phyloP scores from a whole-genome alignment of 2,329 filamentous ascomycete genomes.

The Hymenoscyphus linearis region DNA sequence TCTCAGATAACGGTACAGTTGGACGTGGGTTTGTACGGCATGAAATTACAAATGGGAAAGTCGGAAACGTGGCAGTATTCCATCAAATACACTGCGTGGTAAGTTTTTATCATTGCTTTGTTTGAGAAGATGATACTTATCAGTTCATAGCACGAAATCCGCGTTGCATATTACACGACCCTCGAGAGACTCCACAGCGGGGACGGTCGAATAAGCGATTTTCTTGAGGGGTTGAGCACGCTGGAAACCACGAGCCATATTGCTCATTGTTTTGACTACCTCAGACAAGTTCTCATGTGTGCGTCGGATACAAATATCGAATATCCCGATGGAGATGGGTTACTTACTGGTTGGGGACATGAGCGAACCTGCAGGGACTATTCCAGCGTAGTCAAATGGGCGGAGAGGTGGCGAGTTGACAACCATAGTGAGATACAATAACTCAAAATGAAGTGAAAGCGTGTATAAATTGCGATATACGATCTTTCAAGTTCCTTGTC shows the following conservation, averaged over 20 bases:
- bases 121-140: background rate
- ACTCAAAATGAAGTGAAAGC: background rate
- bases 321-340: background rate
- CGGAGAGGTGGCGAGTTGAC: background rate
- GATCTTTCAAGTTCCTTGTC: background rate
- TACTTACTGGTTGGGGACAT: constrained; percentile 1
- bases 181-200: background rate
- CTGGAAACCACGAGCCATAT: constrained; percentile 2
- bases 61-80: constrained; percentile 1
- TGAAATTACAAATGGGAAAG: background rate
- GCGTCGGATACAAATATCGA: constrained; percentile 3
- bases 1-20: background rate
- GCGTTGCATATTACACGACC: constrained; percentile 1
- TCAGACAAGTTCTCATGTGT: constrained; percentile 1
- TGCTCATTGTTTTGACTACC: constrained; percentile 2
- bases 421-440: constrained; percentile 1
- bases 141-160: constrained; percentile 1
- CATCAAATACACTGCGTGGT: constrained; percentile 3
- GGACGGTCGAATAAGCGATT: background rate
- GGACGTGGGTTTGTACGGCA: constrained; percentile 1
- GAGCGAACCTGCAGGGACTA: constrained; percentile 1
- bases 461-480: too few species aligned
- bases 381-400: background rate
- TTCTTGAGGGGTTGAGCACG: background rate
- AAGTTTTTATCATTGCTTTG: background rate